These are phyloP conservation scores for Osmanthus fragrans DNA, from an alignment of 257 asterid species.

Conservation along the genomic window DNA sequence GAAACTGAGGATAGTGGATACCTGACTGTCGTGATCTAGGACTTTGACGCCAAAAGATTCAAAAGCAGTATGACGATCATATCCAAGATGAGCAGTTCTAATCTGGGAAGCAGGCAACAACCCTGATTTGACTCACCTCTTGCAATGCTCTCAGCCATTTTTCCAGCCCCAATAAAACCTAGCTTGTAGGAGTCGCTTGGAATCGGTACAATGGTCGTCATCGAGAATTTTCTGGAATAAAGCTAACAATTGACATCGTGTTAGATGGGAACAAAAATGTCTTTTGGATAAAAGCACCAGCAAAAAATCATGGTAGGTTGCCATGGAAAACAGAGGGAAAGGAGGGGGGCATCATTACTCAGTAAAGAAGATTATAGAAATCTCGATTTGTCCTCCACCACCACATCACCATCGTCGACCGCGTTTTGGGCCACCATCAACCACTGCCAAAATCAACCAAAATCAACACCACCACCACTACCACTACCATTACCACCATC, in stretches of 20 bases:
- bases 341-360: too few species aligned
- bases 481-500: too few species aligned
- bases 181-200: conserved; percentile 68
- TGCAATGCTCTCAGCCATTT: conserved; percentile 95
- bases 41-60: conserved; percentile 80
- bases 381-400: too few species aligned
- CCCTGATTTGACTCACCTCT: conserved; percentile 82
- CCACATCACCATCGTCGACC: too few species aligned
- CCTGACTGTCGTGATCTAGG: conserved; percentile 62
- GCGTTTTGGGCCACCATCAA: too few species aligned
- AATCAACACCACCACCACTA: too few species aligned
- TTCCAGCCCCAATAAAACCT: conserved; percentile 82
- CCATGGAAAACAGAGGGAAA: background rate
- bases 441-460: too few species aligned
- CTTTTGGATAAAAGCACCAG: background rate
- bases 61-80: conserved; percentile 65
- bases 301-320: background rate
- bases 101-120: conserved; percentile 70
- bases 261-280: background rate
- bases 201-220: conserved; percentile 52
- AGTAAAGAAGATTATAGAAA: too few species aligned
- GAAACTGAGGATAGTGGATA: conserved; percentile 13
- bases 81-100: conserved; percentile 69
- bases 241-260: background rate
- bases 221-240: conserved; percentile 10